Evolutionary conservation across 371 early-diverging fungal species (phyloP).

Genomic region (Homolaphlyctis polyrhiza): DNA sequence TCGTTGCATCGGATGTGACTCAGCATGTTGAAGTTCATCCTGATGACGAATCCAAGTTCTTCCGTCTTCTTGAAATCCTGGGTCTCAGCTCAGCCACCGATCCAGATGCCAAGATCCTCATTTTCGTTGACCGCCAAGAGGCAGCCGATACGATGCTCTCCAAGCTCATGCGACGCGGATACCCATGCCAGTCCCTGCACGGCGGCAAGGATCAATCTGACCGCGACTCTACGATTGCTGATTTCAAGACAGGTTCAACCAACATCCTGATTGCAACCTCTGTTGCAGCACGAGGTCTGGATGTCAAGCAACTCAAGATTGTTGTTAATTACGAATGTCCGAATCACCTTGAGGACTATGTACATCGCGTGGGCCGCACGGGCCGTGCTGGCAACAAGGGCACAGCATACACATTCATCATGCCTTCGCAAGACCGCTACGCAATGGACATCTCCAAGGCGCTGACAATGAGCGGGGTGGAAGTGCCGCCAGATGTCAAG

Average conservation of each 20-base stretch:
- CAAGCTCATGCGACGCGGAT: conserved; percentile 80
- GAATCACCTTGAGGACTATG: conserved; percentile 97
- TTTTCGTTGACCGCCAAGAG: conserved; percentile 96
- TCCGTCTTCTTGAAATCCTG: conserved; percentile 82
- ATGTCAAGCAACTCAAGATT: conserved; percentile 92
- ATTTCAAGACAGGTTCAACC: conserved; percentile 86
- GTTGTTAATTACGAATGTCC: conserved; percentile 99
- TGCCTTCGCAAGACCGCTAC: conserved; percentile 88
- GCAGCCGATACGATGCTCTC: conserved; percentile 85
- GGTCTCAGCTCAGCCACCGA: conserved; percentile 68
- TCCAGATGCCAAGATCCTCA: conserved; percentile 43
- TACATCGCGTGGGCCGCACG: conserved; percentile 98
- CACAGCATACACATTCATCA: conserved; percentile 92
- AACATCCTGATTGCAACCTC: conserved; percentile 96
- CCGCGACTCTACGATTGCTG: conserved; percentile 86
- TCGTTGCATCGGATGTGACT: conserved; percentile 82
- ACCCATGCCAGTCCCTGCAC: conserved; percentile 89
- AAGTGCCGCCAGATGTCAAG: conserved; percentile 73
- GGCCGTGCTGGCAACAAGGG: conserved; percentile 98
- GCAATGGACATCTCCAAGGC: conserved; percentile 93
- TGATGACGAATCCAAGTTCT: conserved; percentile 88
- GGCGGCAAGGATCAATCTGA: conserved; percentile 97
- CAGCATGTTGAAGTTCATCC: conserved; percentile 80
- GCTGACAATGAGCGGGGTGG: conserved; percentile 66
- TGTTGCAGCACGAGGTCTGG: conserved; percentile 99